Evolutionary conservation across 225 moss, liverwort and hornwort species (phyloP), one percentile per base, ranked within the genome.

Genomic region (Rhytidiadelphus loreus): DNA sequence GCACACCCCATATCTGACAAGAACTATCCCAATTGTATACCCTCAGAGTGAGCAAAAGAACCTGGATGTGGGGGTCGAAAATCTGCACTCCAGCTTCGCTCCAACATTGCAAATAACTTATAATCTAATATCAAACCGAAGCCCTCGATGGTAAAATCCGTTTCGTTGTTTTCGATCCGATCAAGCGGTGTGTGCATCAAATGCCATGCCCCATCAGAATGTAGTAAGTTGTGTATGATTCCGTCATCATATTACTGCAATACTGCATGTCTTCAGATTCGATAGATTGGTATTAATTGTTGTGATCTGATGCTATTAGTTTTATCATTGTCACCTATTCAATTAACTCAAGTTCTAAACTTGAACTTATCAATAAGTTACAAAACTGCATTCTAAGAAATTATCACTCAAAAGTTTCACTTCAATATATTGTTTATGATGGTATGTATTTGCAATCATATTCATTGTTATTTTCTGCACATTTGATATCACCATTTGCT

Each of bases 261-360:
- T 48, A 9, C 9, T 48, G 48, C 30, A 12, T 0, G 12, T 73
- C 30, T 74, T 33, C 5, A 75, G 0, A 30, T 32, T 32, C 9
- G 0, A 32, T 32, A 20, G 20, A 74, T 12, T 50, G 7, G 2
- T 20, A n/a, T n/a, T n/a, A n/a, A n/a, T 12, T 12, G 6, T 20
- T 25, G 17, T 19, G 10, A 19, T 32, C 4, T 30, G 7, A n/a
- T 22, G n/a, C 11, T 62, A 30, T 7, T 12, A 20, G 4, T 41
- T 5, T 24, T 6, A 14, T 41, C 14, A 25, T 1, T 32, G 12
- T 32, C 4, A 48, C 19, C 1, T 13, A 12, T 4, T 26, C 5
- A 43, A 12, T 2, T 7, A 1, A 3, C 0, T 50, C 2, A 32
- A 75, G 2, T 23, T 15, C 1, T 9, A 37, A 53, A 3, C 8